These are phyloP conservation scores for Stenogyne calaminthoides DNA, from an alignment of 305 asterid genomes.

Conservation along the genomic window DNA sequence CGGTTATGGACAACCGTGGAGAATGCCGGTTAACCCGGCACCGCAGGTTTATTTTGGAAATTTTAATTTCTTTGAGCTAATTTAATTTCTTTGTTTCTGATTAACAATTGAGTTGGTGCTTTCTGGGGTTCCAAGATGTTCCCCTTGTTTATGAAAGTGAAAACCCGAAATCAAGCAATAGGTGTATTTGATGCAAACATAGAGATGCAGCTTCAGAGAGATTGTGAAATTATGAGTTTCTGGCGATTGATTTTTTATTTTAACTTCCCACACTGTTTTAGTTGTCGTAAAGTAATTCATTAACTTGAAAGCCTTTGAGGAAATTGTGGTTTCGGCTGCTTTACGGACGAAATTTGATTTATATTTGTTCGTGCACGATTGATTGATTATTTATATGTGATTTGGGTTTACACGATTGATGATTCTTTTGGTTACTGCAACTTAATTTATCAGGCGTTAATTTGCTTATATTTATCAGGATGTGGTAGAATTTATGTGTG, in stretches of 20 bases:
- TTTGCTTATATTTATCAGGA: not conserved
- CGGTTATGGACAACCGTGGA: slow-evolving; percentile 27
- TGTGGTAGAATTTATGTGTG: not conserved
- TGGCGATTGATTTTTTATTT: slow-evolving; percentile 3
- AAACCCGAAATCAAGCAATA: not conserved
- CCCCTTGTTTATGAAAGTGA: slow-evolving; percentile 22
- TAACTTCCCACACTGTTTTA: not conserved
- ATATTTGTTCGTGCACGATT: not conserved
- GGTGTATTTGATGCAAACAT: not conserved
- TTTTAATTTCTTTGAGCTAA: not conserved
- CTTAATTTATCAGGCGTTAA: not conserved
- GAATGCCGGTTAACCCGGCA: slow-evolving; percentile 20
- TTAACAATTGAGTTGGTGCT: slow-evolving; percentile 7
- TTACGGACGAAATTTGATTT: slow-evolving; percentile 3
- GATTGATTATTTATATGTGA: not conserved
- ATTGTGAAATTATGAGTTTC: slow-evolving; percentile 8
- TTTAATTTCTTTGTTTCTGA: not conserved
- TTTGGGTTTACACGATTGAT: not conserved
- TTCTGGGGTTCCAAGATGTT: not conserved
- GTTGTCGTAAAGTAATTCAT: not conserved
- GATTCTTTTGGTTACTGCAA: not conserved
- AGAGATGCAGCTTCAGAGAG: slow-evolving; percentile 25
- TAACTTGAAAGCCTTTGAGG: not conserved
- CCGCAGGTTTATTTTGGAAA: slow-evolving; percentile 27
- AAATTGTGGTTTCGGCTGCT: slow-evolving; percentile 16